Base-by-base conservation (phyloP, 192 early-diverging fungal species). In the Coemansia sp. region DNA sequence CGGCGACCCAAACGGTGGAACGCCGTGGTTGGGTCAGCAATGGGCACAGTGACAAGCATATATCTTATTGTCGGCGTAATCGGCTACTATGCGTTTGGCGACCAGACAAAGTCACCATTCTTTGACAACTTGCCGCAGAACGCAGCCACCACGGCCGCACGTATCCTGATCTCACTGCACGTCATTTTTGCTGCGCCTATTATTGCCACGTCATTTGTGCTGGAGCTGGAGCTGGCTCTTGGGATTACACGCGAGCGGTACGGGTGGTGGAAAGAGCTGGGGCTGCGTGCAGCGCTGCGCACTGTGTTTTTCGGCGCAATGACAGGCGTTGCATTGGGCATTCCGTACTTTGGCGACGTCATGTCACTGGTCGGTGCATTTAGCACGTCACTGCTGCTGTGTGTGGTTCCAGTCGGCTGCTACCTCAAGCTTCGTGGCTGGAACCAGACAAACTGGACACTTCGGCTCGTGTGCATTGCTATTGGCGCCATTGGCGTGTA, bases 151-250 rank as follows among this genome's bases (percentile, higher is more conserved):
- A 87, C 70, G n/a, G 77, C 88, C n/a, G 85, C 86, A 39, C 83
- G 87, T 23, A 67, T 88, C 32, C 79, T 94, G 17, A 92, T 94
- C 56, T 89, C 89, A 6, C 73, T 88, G 47, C 90, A 94, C 67
- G 88, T 94, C n/a, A 80, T 94, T 39, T 75, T 92, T n/a, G 88
- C 92, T 14, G 87, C 88, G 15, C 92, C 92, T 23, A 81, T 94
- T 38, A 69, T 92, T n/a, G 67, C 89, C 29, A 89, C 89, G 0
- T 87, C 88, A 2, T 86, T 92, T 48, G 81, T 90, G 10, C 67
- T 87, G 19, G 90, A 92, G 55, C 65, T 88, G 39, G 92, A 94
- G 69, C 70, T 81, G 38, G 71, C 79, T 27, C 45, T 87, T 11
- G 79, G 83, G 9, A 73, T 92, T 32, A 86, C 81, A 1, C 77